These are phyloP conservation scores for Xylariales sp. DNA, from an alignment of 2,329 filamentous ascomycete genomes.

Conservation along the genomic window DNA sequence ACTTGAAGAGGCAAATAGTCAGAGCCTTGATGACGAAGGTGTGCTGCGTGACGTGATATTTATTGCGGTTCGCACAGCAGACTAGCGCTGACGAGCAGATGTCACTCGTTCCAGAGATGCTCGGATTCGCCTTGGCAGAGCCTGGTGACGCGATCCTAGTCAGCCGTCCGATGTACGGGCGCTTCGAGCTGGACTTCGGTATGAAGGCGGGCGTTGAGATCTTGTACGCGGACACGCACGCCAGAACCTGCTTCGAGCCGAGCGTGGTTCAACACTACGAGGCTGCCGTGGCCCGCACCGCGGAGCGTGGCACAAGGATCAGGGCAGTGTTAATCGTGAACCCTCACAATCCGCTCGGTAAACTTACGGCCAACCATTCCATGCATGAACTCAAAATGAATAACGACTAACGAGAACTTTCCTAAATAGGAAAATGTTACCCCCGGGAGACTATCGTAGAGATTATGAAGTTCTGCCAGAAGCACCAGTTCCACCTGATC, in stretches of 20 bases:
- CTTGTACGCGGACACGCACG: constrained; percentile 31
- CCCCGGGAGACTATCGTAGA: constrained; percentile 33
- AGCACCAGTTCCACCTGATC: constrained; percentile 46
- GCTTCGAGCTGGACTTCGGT: constrained; percentile 31
- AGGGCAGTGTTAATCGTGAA: constrained; percentile 13
- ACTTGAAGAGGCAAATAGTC: no score
- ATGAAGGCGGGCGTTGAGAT: constrained; percentile 25
- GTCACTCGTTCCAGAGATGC: constrained; percentile 13
- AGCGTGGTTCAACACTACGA: constrained; percentile 32
- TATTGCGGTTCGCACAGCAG: neutral
- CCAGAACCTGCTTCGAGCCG: constrained; percentile 33
- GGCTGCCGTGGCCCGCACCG: constrained; percentile 22
- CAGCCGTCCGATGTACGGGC: constrained; percentile 26
- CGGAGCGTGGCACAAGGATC: constrained; percentile 25
- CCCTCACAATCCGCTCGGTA: neutral
- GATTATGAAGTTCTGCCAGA: constrained; percentile 45
- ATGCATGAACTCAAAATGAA: no score
- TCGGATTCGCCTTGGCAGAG: constrained; percentile 16
- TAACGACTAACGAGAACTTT: no score
- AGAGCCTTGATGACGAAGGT: no score
- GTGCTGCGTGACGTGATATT: no score
- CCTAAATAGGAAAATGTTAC: constrained; percentile 37
- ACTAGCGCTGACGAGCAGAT: neutral
- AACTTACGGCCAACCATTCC: no score
- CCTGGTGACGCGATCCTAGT: constrained; percentile 19